Conservation (phyloP, 768 basidiomycete species). For the Kwoniella dendrophila region DNA sequence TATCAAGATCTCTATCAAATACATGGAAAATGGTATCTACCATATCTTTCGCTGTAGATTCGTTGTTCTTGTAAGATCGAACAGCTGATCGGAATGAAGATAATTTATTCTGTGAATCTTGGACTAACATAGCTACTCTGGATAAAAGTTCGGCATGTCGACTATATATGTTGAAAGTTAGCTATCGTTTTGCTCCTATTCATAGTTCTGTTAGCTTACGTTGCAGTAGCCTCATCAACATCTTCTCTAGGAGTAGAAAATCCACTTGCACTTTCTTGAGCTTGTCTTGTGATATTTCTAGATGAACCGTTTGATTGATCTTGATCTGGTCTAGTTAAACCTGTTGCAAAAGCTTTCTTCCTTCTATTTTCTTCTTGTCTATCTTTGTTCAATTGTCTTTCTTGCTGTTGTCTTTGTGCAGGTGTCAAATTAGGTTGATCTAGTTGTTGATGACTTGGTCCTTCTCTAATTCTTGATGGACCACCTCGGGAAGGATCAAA, state of each 20-base stretch:
- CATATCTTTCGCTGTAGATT: slow-evolving; percentile 78
- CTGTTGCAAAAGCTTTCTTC: slow-evolving; percentile 46
- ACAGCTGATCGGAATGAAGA: slow-evolving; percentile 67
- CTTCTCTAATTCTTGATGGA: slow-evolving; percentile 23
- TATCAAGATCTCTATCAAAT: slow-evolving; percentile 68
- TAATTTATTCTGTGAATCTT: slow-evolving; percentile 55
- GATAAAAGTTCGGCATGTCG: slow-evolving; percentile 68
- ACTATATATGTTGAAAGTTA: slow-evolving; percentile 58
- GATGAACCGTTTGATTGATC: not conserved
- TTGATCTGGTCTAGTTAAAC: slow-evolving; percentile 32
- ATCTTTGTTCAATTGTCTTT: slow-evolving; percentile 40
- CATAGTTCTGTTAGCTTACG: slow-evolving; percentile 30
- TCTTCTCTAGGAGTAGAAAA: slow-evolving; percentile 45
- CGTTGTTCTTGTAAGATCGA: slow-evolving; percentile 73
- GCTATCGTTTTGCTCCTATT: not conserved
- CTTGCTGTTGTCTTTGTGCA: slow-evolving; percentile 43
- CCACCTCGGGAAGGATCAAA: slow-evolving; percentile 16
- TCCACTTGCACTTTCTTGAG: slow-evolving; percentile 32
- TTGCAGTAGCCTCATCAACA: slow-evolving; percentile 50
- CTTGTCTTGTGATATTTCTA: not conserved
- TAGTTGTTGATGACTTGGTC: slow-evolving; percentile 37
- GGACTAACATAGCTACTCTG: slow-evolving; percentile 61
- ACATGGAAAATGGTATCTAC: slow-evolving; percentile 86
- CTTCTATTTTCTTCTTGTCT: slow-evolving; percentile 40
- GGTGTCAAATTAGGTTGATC: slow-evolving; percentile 35